Percentiles rank a stretch among this genome's conserved stretches.
Conservation (phyloP, 2,329 filamentous ascomycete species). For the Fusarium lateritium region DNA sequence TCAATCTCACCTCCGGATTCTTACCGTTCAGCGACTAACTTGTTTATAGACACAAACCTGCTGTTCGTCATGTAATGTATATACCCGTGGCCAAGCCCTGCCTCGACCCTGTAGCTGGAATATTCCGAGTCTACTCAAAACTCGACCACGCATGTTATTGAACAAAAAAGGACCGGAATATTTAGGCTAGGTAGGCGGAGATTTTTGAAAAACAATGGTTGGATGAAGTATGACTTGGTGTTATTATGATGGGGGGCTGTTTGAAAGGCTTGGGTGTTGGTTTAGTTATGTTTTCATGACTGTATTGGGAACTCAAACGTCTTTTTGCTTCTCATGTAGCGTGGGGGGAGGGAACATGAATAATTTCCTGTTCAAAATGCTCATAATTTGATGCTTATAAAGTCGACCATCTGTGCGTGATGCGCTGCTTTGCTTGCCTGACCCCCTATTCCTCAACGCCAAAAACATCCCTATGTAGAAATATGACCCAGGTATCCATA, state of each 20-base stretch:
- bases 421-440: conserved; percentile 18
- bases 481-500: conserved; percentile 36
- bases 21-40: conserved; percentile 17
- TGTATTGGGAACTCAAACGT: conserved; percentile 4
- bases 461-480: conserved; percentile 19
- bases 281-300: conserved; percentile 11
- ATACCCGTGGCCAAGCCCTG: conserved; percentile 17
- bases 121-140: conserved; percentile 22
- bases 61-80: conserved; percentile 72
- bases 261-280: conserved; percentile 24
- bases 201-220: conserved; percentile 7
- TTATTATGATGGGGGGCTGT: conserved; percentile 34
- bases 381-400: conserved; percentile 31
- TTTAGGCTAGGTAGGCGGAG: not conserved
- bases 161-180: conserved; percentile 2
- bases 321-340: conserved; percentile 26
- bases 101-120: conserved; percentile 34
- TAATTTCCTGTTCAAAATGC: conserved; percentile 21
- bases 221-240: conserved; percentile 15
- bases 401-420: conserved; percentile 6
- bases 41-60: conserved; percentile 70
- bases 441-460: conserved; percentile 22
- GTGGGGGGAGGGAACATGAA: conserved; percentile 6
- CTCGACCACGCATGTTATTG: conserved; percentile 4
- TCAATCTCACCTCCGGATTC: not conserved